phyloP scores from a whole-genome alignment of 106 monocot genomes.

The Dioscorea dumetorum region DNA sequence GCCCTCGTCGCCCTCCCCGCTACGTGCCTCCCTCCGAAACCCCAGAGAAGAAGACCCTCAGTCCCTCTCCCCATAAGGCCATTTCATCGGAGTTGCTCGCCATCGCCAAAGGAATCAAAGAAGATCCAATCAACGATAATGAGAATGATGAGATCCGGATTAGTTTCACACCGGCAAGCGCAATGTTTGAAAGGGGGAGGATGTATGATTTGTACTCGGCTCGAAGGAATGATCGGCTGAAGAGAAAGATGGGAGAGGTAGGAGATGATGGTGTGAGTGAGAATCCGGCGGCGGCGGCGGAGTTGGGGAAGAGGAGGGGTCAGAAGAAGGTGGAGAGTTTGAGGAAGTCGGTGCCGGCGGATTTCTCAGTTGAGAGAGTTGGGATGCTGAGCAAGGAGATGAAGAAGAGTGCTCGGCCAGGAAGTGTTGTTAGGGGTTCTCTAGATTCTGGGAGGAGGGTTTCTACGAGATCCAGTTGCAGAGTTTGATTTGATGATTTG shows the following conservation, averaged over 20 bases:
- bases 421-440: not conserved
- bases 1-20: conserved; percentile 34
- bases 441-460: not conserved
- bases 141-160: not conserved
- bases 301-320: conserved; percentile 32
- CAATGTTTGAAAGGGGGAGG: conserved; percentile 55
- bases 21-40: conserved; percentile 4
- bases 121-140: not conserved
- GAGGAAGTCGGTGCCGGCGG: conserved; percentile 36
- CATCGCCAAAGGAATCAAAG: conserved; percentile 15
- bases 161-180: not conserved
- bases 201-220: conserved; percentile 59
- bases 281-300: conserved; percentile 33
- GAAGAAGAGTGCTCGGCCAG: conserved; percentile 15
- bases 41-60: conserved; percentile 1
- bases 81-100: conserved; percentile 27
- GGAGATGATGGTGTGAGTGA: conserved; percentile 20
- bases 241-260: conserved; percentile 24
- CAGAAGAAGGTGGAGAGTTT: conserved; percentile 21
- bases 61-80: conserved; percentile 12
- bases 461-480: not conserved
- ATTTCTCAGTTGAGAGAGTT: conserved; percentile 21
- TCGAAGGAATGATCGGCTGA: conserved; percentile 59
- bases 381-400: conserved; percentile 41
- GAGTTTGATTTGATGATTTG: not conserved